Base-by-base conservation (phyloP, 257 asterid species). In the Rubia yunnanensis region DNA sequence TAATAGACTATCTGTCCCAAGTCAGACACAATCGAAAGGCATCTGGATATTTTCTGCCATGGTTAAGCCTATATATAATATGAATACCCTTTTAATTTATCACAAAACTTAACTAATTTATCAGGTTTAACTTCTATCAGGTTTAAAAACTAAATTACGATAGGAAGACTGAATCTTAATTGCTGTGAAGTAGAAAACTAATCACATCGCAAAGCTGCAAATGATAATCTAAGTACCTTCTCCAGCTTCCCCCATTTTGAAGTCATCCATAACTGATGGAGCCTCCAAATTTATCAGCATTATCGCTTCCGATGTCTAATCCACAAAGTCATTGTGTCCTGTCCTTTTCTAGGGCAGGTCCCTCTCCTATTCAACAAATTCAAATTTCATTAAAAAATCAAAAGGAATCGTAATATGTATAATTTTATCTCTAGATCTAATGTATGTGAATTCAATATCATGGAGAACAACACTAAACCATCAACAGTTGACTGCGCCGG, bases 301-400 rank as follows among this genome's bases (percentile, higher is more conserved):
- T 32, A 76, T 85, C 15, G 84, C 70, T 81, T 94, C 97, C 15
- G 85, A 81, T 30, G 99, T 94, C 86, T 85, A 90, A 81, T 94
- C 99, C 74, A 72, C 83, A 74, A 90, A 94, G 67, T 88, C 94
- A 13, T 70, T 70, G 75, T 94, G 99, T 38, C 99, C 97, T 20
- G 99, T 86, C 86, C 99, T 88, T 85, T 90, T 90, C 26, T 89
- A 88, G 64, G 90, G 99, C 71, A 94, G 64, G 84, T 90, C 96
- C 66, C 77, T 82, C 86, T 94, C 99, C 99, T 94, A 72, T 62
- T 44, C 52, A 44, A 14, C 52, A 44, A 7, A 44, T 41, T n/a
- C 49, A 18, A 44, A 44, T 44, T 44, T 44, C 20, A 14, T 2
- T 3, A 39, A 39, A n/a, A n/a, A 39, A 39, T 39, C 14, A n/a